Evolutionary conservation across 2,329 filamentous ascomycete genomes (phyloP), one percentile per base, ranked within the genome.

Genomic region (Aspergillus sp.): DNA sequence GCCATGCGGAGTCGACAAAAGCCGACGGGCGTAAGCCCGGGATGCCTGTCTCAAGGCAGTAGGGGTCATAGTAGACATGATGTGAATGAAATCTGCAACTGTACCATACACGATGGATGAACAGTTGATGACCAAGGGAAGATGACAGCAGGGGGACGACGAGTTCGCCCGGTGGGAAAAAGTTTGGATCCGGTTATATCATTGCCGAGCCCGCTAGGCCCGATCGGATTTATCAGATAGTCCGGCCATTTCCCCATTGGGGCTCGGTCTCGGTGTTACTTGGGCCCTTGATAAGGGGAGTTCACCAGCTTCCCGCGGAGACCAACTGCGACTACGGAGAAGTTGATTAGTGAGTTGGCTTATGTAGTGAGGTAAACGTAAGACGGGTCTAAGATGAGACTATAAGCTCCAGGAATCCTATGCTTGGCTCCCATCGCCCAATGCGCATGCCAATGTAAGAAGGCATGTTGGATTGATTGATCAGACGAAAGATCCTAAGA

Each of bases 11-110:
- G 58, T 74, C 12, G 81, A 76, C 17, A 77, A 76, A 45, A 83
- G 75, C 38, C 82, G 80, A 64, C 84, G 80, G 62, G 81, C 78
- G 68, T 82, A 85, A 71, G 81, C 79, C 68, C 83, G 80, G 60
- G 91, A 87, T 69, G 89, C 90, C 83, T 92, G 90, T 81, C 91
- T 89, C 78, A 91, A 81, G 70, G 88, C 85, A 72, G 84, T 84
- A 62, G 90, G 87, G 78, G 89, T 84, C 74, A 88, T 78, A 73
- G 81, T 86, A 69, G 86, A 83, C 89, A 91, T 90, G 69, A 67
- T 76, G 58, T 54, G 57, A 62, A 28, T 67, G 66, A 60, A 65
- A 51, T 57, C 50, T 60, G 55, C 59, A 59, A 67, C 57, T 61
- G 62, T 61, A 66, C 62, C 65, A 69, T 67, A 63, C 41, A 68